Conservation (phyloP, 139 green algal species). For the Chlamydomonas sp. region DNA sequence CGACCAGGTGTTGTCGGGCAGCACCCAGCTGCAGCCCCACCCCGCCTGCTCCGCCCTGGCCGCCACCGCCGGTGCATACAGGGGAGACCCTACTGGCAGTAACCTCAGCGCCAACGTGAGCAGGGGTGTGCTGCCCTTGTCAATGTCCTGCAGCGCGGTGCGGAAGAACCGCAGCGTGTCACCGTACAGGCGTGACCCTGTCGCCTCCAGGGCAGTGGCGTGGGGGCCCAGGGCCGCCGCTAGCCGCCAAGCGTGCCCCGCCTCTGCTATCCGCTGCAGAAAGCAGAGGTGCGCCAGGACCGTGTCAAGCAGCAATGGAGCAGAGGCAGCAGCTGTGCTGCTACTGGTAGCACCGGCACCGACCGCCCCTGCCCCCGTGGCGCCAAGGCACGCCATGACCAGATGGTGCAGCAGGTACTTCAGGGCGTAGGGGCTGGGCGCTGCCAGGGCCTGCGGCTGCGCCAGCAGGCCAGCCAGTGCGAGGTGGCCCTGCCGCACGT, state of each 20-base stretch:
- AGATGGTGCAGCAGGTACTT: constrained; percentile 41
- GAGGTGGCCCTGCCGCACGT: not conserved
- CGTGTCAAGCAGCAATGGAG: constrained; percentile 1
- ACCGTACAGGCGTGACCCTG: too few relatives aligned
- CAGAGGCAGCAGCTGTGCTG: not conserved
- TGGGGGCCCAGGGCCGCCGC: too few relatives aligned
- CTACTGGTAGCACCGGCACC: too few relatives aligned
- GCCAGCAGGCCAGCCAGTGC: not conserved
- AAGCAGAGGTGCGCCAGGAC: constrained; percentile 10
- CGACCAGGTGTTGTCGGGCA: too few relatives aligned
- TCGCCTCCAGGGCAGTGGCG: too few relatives aligned
- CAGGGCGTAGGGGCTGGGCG: constrained; percentile 5
- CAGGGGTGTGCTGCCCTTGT: not conserved
- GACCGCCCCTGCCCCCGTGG: too few relatives aligned
- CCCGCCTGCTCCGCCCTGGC: too few relatives aligned
- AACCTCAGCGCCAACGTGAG: too few relatives aligned
- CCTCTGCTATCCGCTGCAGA: not conserved
- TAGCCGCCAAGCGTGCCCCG: too few relatives aligned
- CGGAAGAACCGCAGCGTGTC: not conserved
- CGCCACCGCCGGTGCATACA: too few relatives aligned
- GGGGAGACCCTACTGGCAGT: too few relatives aligned
- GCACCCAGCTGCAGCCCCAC: too few relatives aligned
- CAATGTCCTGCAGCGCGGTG: not conserved
- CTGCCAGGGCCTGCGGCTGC: not conserved
- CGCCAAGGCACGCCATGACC: not conserved